phyloP scores from a whole-genome alignment of 129 eudicot species.

The Logfia minima region DNA sequence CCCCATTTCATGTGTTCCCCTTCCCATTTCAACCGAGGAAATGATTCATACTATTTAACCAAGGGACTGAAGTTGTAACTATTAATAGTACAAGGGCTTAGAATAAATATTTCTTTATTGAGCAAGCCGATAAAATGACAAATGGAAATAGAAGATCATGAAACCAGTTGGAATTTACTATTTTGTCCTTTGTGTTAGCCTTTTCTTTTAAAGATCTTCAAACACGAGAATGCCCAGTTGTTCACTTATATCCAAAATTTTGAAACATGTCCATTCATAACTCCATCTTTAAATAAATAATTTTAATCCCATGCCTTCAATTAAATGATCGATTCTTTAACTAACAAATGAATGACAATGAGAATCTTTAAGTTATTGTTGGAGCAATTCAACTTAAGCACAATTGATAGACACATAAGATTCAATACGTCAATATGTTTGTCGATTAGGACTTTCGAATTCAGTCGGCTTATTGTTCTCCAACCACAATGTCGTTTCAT shows the following conservation, averaged over 20 bases:
- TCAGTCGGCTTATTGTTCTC: not conserved
- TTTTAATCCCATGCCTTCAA: too few relatives aligned
- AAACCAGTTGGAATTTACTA: conserved; percentile 19
- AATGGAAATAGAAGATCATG: conserved; percentile 23
- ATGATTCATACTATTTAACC: too few relatives aligned
- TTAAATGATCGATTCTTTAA: not conserved
- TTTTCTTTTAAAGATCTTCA: not conserved
- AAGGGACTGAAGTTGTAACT: conserved; percentile 14
- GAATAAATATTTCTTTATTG: not conserved
- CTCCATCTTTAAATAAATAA: too few relatives aligned
- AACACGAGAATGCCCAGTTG: not conserved
- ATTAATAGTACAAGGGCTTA: conserved; percentile 11
- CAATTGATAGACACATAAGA: not conserved
- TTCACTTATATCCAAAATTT: not conserved
- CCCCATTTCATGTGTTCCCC: too few relatives aligned
- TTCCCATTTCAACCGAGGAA: too few relatives aligned
- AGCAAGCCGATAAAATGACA: conserved; percentile 11
- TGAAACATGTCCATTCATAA: too few relatives aligned
- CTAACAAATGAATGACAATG: not conserved
- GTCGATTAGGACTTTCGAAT: not conserved
- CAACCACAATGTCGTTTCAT: not conserved
- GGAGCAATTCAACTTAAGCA: not conserved
- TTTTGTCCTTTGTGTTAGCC: conserved; percentile 23
- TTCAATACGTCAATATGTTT: not conserved
- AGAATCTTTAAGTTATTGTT: not conserved